Base-by-base conservation (phyloP, 352 stramenopile species). In the Phytophthora boehmeriae region DNA sequence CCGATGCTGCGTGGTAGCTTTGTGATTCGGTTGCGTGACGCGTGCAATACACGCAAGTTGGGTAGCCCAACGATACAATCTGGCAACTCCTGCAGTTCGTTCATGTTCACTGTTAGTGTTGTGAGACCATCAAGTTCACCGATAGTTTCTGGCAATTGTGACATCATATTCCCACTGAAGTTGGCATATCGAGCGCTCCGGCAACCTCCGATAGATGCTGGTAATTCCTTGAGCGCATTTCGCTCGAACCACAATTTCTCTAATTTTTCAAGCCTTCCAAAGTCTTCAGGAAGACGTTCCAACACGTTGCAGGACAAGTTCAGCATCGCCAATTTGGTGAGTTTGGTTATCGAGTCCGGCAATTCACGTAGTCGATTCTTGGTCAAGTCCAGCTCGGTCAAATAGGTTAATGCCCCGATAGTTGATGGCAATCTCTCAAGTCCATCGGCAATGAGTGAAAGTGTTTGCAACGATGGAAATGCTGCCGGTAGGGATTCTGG, bases 281-380 rank as follows among this genome's bases (percentile, higher is more conserved):
- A 81, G 34, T 70, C 46, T 13, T 64, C 43, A 0, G 79, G 82
- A 5, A 91, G 54, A 8, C 57, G 45, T 30, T 88, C 74, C 3
- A 91, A 53, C 4, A 54, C 27, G 48, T 91, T 91, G 22, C 57
- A 80, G 0, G 75, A 87, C 16, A 91, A 42, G 17, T 87, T 86
- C 8, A 91, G 50, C 11, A 30, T 32, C 34, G 36, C 73, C 2
- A 91, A 54, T 6, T 42, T 17, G 11, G 57, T 44, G 8, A 89
- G 70, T 53, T 64, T 61, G 1, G 73, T 75, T 16, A 91, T 45
- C 14, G 77, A 88, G n/a, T 75, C 67, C 0, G 82, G 82, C 0
- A 91, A 54, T 14, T 63, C 32, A 14, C 46, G 47, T 5, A 91
- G 65, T 22, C 68, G 63, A 53, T 91, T 91, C 46, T 88, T 86